Percentiles rank a stretch among this genome's conserved stretches.
phyloP scores from a whole-genome alignment of 208 protist genomes.

The Willaertia magna region DNA sequence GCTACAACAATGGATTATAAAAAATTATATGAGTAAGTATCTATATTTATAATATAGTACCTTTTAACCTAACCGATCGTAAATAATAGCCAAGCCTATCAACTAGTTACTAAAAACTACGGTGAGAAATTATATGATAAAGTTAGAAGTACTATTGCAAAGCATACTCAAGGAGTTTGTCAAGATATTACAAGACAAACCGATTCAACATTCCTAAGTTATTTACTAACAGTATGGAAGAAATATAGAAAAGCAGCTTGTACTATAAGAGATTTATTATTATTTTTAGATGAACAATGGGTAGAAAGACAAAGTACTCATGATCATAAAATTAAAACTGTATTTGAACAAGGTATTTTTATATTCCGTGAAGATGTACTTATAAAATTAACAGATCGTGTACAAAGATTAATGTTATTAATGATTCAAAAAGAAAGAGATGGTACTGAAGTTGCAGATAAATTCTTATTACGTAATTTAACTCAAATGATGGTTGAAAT shows the following conservation, averaged over 20 bases:
- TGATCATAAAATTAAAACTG: neutral
- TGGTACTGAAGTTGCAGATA: neutral
- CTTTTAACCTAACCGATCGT: neutral
- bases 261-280: slow-evolving; percentile 58
- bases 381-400: neutral
- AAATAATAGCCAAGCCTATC: neutral
- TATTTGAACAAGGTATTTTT: neutral
- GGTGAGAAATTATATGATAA: neutral
- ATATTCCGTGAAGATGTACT: neutral
- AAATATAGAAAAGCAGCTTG: slow-evolving; percentile 44
- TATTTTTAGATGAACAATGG: slow-evolving; percentile 45
- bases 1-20: neutral
- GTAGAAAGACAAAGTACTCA: neutral
- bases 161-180: neutral
- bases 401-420: neutral
- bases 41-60: neutral
- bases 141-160: neutral
- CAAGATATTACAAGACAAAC: neutral
- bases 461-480: neutral
- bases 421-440: slow-evolving; percentile 4
- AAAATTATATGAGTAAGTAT: slow-evolving; percentile 8
- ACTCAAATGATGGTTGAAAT: slow-evolving; percentile 11
- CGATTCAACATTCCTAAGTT: slow-evolving; percentile 34
- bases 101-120: neutral
- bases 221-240: slow-evolving; percentile 38